Evolutionary conservation across 2,329 filamentous ascomycete genomes (phyloP), one percentile per base, ranked within the genome.

Genomic region (Capronia americana): DNA sequence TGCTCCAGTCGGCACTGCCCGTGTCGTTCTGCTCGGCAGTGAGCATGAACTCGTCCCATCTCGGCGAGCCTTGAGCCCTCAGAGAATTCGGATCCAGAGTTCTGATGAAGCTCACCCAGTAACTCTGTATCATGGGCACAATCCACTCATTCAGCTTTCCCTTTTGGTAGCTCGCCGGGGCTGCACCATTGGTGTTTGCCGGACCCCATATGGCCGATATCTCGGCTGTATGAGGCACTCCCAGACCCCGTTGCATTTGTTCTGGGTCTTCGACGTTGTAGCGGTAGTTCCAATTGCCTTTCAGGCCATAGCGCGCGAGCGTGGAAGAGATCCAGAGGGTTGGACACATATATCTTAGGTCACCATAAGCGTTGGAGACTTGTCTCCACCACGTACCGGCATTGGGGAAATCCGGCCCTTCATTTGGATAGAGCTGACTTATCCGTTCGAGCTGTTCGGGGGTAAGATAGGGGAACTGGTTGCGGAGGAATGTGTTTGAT

Each of bases 71-170:
- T 4, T 59, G 24, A 1, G 51, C n/a, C 54, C 60, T 50, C 41
- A 69, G 53, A 17, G 72, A 80, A 74, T 93, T 93, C 0, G 91
- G 91, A 75, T 93, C 81, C 44, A 87, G 82, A 0, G 81, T 82
- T 28, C 85, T 79, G 67, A 93, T 87, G 74, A 93, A 93, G 69
- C 87, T 91, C 1, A 87, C 86, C 89, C 90, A 93, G 76, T 92
- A 93, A 0, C 82, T 84, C 73, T 92, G 88, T 30, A 90, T 84
- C 0, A 90, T 77, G 0, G 85, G 81, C 0, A 90, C 82, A 5
- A 90, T 86, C 0, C 74, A 74, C 1, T 79, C 83, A 69, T 92
- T 92, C 2, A 79, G 81, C 0, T 44, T 44, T 1, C 63, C 65
- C 12, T 79, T 74, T 7, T 75, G 75, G 71, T 92, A 92, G 55